Conservation (phyloP, 495 filamentous ascomycete species). For the Evansstolkia leycettana region DNA sequence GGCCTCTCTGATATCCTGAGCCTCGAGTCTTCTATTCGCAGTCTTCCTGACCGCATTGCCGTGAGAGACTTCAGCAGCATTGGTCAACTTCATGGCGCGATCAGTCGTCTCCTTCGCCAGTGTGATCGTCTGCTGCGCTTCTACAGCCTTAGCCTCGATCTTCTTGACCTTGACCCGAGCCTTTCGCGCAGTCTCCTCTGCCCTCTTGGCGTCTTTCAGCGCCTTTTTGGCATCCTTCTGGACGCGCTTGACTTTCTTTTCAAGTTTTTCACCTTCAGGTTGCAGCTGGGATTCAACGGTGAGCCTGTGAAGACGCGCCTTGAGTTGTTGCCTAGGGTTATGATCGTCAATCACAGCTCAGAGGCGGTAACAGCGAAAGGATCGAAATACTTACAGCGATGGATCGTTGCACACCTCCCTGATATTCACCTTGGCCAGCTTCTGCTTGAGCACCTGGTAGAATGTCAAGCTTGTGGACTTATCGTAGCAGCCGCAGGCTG, state of each 20-base stretch:
- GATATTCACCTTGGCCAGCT: no score
- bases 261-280: neutral
- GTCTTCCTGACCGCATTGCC: neutral
- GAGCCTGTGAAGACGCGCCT: neutral
- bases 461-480: no score
- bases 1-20: slow-evolving; percentile 9
- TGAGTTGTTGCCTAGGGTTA: neutral
- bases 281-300: neutral
- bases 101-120: neutral
- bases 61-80: slow-evolving; percentile 12
- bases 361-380: no score
- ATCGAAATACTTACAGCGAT: no score
- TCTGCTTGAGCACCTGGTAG: no score
- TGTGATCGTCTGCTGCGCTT: neutral
- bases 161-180: neutral
- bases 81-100: slow-evolving; percentile 16
- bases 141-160: neutral
- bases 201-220: neutral
- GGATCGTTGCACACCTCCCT: no score
- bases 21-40: no score
- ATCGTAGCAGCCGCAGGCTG: no score
- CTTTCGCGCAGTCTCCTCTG: neutral
- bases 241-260: neutral
- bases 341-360: no score
- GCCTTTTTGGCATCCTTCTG: slow-evolving; percentile 1